Base-by-base conservation (phyloP, 1,139 yeast species). In the Pichia sp. region DNA sequence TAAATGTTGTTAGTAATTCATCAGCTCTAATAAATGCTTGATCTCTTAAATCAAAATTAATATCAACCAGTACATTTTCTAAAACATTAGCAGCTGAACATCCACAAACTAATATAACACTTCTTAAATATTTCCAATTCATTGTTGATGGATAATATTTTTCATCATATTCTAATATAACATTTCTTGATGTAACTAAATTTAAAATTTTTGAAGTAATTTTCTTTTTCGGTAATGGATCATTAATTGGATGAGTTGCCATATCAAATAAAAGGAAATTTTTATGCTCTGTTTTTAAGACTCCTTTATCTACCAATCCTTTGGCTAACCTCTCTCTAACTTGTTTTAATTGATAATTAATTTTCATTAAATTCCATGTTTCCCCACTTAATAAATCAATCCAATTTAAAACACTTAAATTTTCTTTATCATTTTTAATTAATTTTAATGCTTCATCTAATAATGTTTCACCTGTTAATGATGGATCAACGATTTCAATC, bases 241-340 rank as follows among this genome's bases (percentile, higher is more conserved):
- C 98, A 34, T 94, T 85, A 12, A 92, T 80, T 4, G 99, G 99
- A 64, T 94, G 98, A 7, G 98, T 94, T 25, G 98, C 96, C 97
- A 92, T 92, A 66, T 92, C 98, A 57, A 92, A 92, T 47, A 92
- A 70, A 60, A 94, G 80, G 64, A 92, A 92, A 68, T 87, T 94
- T 62, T 90, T 89, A 62, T 96, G 80, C 64, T 92, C 98, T 3
- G 98, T 94, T 66, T 96, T 80, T 59, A 94, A 74, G 42, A 92
- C 83, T n/a, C 98, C 98, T 68, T 92, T 92, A 64, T 92, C 99
- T 30, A 94, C 99, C 47, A 92, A 73, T 1, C 98, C 99, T 66
- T 92, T 92, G 45, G 97, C 96, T 53, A 92, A 74, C 56, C 99
- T 76, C 66, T 92, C 99, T 60, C 98, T 79, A 5, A 94, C 99